These are phyloP conservation scores for Lactifluus subvellereus DNA, from an alignment of 768 basidiomycete genomes.

Conservation along the genomic window DNA sequence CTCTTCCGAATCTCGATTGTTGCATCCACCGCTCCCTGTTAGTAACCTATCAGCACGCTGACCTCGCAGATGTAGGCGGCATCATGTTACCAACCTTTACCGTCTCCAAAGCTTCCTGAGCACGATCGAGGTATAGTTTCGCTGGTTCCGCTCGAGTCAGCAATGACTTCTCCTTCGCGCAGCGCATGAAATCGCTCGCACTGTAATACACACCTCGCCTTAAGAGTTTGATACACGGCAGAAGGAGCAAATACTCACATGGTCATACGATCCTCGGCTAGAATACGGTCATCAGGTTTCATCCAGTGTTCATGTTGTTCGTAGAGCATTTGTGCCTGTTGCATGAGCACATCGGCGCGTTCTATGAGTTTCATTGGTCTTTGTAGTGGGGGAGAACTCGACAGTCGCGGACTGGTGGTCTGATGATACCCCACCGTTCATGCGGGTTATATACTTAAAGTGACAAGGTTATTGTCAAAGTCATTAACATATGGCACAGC, in stretches of 20 bases:
- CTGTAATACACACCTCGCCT: neutral
- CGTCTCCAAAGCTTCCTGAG: neutral
- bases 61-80: neutral
- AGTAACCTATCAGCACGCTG: neutral
- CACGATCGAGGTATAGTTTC: neutral
- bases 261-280: neutral
- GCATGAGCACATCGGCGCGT: neutral
- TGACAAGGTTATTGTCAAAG: too few relatives aligned
- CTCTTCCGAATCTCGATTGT: neutral
- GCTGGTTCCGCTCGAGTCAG: neutral
- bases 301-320: neutral
- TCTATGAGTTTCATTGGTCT: neutral
- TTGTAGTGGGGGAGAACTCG: neutral
- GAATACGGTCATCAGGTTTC: neutral
- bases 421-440: neutral
- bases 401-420: neutral
- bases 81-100: conserved; percentile 3
- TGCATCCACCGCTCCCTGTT: neutral
- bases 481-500: too few relatives aligned
- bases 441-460: neutral
- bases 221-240: neutral
- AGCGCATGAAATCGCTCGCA: neutral
- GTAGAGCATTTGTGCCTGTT: neutral
- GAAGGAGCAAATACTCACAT: neutral
- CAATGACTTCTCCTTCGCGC: neutral